A percentile compares a stretch with the other conserved stretches of the same genome.
Evolutionary conservation across 2,329 filamentous ascomycete species (phyloP).

Genomic region (Penicillium sp.): DNA sequence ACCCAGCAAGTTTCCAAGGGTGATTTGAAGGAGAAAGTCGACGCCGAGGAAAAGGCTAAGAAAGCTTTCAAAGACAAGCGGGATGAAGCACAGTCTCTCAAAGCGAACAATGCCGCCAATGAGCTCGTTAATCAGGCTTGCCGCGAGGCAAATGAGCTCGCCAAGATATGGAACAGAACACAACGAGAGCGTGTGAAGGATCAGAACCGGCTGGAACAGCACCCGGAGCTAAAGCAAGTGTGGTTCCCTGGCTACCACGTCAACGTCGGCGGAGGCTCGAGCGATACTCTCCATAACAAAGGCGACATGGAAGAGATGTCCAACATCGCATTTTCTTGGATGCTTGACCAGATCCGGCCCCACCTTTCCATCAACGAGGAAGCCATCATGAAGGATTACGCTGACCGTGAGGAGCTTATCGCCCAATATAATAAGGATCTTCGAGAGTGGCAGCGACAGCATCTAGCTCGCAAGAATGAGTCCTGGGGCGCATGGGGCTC

Average conservation of each 20-base stretch:
- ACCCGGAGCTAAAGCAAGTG: slow-evolving; percentile 48
- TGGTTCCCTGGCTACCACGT: slow-evolving; percentile 58
- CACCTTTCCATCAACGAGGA: slow-evolving; percentile 13
- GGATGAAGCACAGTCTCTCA: slow-evolving; percentile 12
- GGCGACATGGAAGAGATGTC: slow-evolving; percentile 27
- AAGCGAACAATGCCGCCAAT: slow-evolving; percentile 12
- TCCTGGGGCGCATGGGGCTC: slow-evolving; percentile 4
- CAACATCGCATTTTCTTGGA: slow-evolving; percentile 22
- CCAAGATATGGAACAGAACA: slow-evolving; percentile 13
- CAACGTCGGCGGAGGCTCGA: slow-evolving; percentile 51
- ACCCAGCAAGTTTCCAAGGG: slow-evolving; percentile 9
- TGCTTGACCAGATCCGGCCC: slow-evolving; percentile 23
- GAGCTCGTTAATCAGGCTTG: slow-evolving; percentile 15
- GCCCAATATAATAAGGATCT: slow-evolving; percentile 1
- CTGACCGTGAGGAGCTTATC: slow-evolving; percentile 5
- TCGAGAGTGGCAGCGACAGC: neutral
- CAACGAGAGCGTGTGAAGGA: slow-evolving; percentile 10
- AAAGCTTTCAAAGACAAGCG: slow-evolving; percentile 7
- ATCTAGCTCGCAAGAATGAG: neutral
- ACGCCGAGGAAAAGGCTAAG: slow-evolving; percentile 5
- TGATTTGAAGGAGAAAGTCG: slow-evolving; percentile 4
- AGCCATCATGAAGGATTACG: slow-evolving; percentile 7
- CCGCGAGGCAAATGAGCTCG: slow-evolving; percentile 8
- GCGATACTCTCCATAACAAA: slow-evolving; percentile 21
- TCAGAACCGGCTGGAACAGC: slow-evolving; percentile 10